A percentile compares a stretch with the other conserved stretches of the same genome.
These are phyloP conservation scores for Planoprotostelium fungivorum DNA, from an alignment of 78 protist genomes.

Conservation along the genomic window DNA sequence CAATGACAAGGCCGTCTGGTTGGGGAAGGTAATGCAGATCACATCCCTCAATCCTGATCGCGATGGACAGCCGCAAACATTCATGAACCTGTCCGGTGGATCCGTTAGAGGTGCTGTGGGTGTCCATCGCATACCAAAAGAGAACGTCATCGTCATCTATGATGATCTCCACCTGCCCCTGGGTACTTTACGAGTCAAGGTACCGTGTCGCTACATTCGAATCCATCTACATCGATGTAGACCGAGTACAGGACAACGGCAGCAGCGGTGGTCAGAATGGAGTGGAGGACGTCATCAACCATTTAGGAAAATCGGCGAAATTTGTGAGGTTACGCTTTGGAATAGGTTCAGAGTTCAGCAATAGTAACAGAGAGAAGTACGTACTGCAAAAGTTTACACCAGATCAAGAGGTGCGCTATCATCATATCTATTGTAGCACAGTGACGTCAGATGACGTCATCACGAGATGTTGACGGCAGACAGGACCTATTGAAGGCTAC, in stretches of 20 bases:
- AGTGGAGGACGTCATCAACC: slow-evolving; percentile 19
- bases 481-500: background rate
- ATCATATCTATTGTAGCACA: no score
- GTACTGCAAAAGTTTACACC: no score
- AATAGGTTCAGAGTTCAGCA: no score
- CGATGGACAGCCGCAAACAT: background rate
- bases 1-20: background rate
- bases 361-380: no score
- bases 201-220: no score
- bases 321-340: background rate
- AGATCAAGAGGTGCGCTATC: no score
- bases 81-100: background rate
- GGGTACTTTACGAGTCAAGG: background rate
- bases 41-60: background rate
- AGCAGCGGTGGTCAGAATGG: slow-evolving; percentile 54
- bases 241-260: slow-evolving; percentile 34
- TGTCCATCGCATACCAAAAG: background rate
- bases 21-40: background rate
- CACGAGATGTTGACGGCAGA: no score
- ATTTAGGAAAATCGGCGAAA: slow-evolving; percentile 4
- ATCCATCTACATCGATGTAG: no score
- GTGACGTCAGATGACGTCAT: no score
- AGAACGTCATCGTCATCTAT: background rate
- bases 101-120: background rate
- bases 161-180: background rate